Evolutionary conservation across 805 yeast genomes (phyloP).

Genomic region (Yamadazyma paraphyllophila): DNA sequence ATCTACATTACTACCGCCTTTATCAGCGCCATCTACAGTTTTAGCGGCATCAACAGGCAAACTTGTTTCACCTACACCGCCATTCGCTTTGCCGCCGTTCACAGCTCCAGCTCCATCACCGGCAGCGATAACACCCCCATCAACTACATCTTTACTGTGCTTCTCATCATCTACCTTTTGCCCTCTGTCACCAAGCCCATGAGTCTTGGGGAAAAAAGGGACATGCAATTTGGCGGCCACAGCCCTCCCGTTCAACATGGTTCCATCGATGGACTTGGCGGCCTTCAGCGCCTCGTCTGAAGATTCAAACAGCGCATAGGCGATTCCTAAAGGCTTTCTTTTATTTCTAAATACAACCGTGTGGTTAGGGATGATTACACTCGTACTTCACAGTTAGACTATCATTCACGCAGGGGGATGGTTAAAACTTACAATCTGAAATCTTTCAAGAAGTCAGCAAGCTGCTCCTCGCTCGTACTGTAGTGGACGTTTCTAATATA

Average conservation of each 20-base stretch:
- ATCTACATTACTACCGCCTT: no score
- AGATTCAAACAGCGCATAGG: conserved; percentile 36
- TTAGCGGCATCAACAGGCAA: no score
- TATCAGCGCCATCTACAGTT: no score
- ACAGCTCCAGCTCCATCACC: no score
- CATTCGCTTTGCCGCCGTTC: no score
- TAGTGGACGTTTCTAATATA: conserved; percentile 55
- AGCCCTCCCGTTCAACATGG: conserved; percentile 33
- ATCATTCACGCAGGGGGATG: conserved; percentile 6
- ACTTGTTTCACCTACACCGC: no score
- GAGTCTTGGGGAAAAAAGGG: conserved; percentile 35
- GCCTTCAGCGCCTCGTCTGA: conserved; percentile 28
- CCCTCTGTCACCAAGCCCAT: not conserved
- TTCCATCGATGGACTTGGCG: conserved; percentile 24
- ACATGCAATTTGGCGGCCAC: conserved; percentile 41
- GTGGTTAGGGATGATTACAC: conserved; percentile 53
- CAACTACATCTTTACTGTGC: no score
- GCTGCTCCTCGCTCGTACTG: conserved; percentile 51
- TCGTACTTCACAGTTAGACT: conserved; percentile 16
- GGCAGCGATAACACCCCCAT: no score
- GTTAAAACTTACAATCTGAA: conserved; percentile 44
- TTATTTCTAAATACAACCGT: conserved; percentile 46
- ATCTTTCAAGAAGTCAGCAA: conserved; percentile 42
- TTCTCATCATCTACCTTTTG: not conserved
- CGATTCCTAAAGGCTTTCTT: conserved; percentile 55